phyloP scores from a whole-genome alignment of 208 protist species.

The Naegleria fowleri region DNA sequence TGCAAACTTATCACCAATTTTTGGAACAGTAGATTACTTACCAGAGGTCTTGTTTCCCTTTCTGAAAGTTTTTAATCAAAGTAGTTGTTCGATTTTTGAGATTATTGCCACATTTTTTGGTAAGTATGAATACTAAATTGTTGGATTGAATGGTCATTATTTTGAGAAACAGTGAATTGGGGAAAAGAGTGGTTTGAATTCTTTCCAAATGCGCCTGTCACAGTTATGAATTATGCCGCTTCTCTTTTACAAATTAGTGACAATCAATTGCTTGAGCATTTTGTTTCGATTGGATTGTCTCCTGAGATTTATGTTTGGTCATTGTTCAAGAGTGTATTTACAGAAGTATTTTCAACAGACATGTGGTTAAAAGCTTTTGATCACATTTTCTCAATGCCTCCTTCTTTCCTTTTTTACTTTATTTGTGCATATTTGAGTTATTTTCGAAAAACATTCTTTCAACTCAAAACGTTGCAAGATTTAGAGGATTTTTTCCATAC shows the following conservation, averaged over 20 bases:
- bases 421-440: background rate
- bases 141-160: too few relatives aligned
- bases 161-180: background rate
- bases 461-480: background rate
- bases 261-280: background rate
- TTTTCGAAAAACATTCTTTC: background rate
- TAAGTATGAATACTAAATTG: background rate
- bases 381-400: slow-evolving; percentile 1
- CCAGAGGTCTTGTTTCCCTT: slow-evolving; percentile 5
- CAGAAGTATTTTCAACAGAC: background rate
- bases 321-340: background rate
- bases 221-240: background rate
- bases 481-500: background rate
- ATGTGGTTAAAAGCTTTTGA: background rate
- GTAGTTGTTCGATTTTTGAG: background rate
- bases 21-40: background rate
- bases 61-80: background rate
- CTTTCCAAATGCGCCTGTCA: background rate
- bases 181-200: slow-evolving; percentile 17
- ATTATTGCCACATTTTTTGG: background rate
- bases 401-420: background rate
- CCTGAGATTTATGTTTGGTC: background rate
- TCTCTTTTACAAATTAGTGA: background rate
- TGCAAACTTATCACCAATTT: background rate
- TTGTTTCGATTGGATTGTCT: background rate